These are phyloP conservation scores for Mucor mucedo DNA, from an alignment of 371 early-diverging fungal species.

Conservation along the genomic window DNA sequence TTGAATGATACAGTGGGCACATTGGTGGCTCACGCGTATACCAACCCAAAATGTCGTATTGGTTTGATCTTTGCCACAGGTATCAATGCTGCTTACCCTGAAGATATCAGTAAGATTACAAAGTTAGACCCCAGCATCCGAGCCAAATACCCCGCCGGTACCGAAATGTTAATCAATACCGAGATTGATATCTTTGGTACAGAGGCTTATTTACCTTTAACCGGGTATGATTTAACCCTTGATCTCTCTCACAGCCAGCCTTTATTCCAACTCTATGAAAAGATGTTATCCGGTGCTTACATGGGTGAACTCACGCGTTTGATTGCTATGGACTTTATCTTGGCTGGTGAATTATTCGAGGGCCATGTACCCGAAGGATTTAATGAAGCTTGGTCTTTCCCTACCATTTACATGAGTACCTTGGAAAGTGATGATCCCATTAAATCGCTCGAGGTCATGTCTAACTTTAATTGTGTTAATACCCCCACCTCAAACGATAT, in stretches of 20 bases:
- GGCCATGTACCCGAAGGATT: constrained; percentile 65
- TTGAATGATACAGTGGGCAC: constrained; percentile 96
- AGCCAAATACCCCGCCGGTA: constrained; percentile 36
- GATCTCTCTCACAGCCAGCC: constrained; percentile 79
- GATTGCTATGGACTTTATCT: constrained; percentile 72
- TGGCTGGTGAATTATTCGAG: constrained; percentile 67
- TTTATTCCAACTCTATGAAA: constrained; percentile 86
- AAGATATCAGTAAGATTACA: constrained; percentile 27
- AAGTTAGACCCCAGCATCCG: constrained; percentile 31
- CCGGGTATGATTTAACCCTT: constrained; percentile 78
- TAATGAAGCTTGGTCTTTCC: constrained; percentile 69
- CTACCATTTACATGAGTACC: constrained; percentile 75
- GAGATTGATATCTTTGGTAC: constrained; percentile 84
- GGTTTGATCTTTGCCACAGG: constrained; percentile 94
- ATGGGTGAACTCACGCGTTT: constrained; percentile 88
- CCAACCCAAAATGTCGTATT: constrained; percentile 76
- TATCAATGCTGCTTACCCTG: constrained; percentile 77
- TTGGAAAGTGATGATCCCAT: constrained; percentile 34
- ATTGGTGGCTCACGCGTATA: constrained; percentile 83
- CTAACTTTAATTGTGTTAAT: constrained; percentile 23
- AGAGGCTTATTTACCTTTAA: constrained; percentile 73
- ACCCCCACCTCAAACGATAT: constrained; percentile 46
- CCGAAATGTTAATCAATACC: constrained; percentile 87
- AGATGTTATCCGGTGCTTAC: constrained; percentile 93
- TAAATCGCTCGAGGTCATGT: constrained; percentile 35